These are phyloP conservation scores for Typha latifolia DNA, from an alignment of 176 grass and related monocot species.

Conservation along the genomic window DNA sequence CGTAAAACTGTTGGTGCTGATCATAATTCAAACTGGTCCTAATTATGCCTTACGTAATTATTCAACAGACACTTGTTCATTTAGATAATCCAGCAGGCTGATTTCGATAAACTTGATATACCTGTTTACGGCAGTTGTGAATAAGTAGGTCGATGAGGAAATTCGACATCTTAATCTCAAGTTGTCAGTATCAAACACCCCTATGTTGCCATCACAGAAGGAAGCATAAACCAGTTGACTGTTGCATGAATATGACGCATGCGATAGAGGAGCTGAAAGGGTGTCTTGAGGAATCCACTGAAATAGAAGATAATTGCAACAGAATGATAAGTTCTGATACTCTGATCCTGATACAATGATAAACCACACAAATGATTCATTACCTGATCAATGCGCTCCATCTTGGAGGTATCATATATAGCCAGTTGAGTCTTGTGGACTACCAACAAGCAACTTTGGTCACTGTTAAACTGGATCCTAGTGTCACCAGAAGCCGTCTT, in stretches of 20 bases:
- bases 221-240: slow-evolving; percentile 80
- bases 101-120: slow-evolving; percentile 6
- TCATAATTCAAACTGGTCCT: no score
- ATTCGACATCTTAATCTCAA: slow-evolving; percentile 90
- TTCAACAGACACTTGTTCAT: background rate
- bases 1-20: no score
- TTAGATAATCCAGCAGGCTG: background rate
- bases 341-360: no score
- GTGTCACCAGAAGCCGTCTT: slow-evolving; percentile 76
- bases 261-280: slow-evolving; percentile 64
- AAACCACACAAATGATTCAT: slow-evolving; percentile 10
- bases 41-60: no score
- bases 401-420: slow-evolving; percentile 83
- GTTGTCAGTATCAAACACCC: slow-evolving; percentile 83
- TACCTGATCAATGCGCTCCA: slow-evolving; percentile 87
- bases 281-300: slow-evolving; percentile 82
- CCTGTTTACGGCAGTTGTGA: slow-evolving; percentile 37
- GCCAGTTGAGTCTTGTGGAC: slow-evolving; percentile 93
- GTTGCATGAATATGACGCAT: slow-evolving; percentile 82
- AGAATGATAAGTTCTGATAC: background rate
- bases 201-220: slow-evolving; percentile 72
- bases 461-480: slow-evolving; percentile 81
- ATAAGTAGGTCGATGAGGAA: slow-evolving; percentile 53
- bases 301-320: slow-evolving; percentile 29
- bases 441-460: slow-evolving; percentile 74